phyloP scores from a whole-genome alignment of 2,329 filamentous ascomycete species.

The Xylariales sp. region DNA sequence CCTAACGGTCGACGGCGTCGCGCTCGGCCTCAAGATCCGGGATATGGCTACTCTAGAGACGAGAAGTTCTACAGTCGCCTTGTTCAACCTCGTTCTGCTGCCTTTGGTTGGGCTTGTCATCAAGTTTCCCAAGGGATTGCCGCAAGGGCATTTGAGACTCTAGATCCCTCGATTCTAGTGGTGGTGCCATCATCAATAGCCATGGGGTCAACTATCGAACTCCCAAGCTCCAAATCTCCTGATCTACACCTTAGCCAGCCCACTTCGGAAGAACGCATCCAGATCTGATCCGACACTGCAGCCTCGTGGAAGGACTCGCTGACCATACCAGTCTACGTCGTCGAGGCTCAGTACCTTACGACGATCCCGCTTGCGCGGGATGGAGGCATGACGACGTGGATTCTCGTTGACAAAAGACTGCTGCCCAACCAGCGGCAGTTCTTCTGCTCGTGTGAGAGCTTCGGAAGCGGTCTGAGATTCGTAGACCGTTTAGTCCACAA shows the following conservation, averaged over 20 bases:
- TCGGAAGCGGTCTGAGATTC: conserved; percentile 11
- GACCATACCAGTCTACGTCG: conserved; percentile 7
- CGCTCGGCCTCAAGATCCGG: too few species aligned
- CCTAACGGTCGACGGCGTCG: too few species aligned
- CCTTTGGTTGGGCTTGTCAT: too few species aligned
- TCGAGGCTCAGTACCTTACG: conserved; percentile 10
- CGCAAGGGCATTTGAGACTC: too few species aligned
- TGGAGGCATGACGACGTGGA: conserved; percentile 12
- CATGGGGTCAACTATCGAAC: conserved; percentile 1
- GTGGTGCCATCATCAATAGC: background rate
- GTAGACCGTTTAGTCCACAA: too few species aligned
- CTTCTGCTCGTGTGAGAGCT: conserved; percentile 15
- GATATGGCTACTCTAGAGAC: too few species aligned
- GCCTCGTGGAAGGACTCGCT: conserved; percentile 13
- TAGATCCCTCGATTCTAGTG: background rate
- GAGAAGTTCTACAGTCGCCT: too few species aligned
- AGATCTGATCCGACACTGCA: conserved; percentile 12
- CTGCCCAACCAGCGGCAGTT: conserved; percentile 8
- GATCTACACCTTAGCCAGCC: conserved; percentile 12
- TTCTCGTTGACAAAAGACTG: conserved; percentile 12
- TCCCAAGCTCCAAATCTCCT: conserved; percentile 8
- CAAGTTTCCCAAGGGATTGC: too few species aligned
- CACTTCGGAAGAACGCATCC: conserved; percentile 10
- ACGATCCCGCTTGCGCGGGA: conserved; percentile 11
- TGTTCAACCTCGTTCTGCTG: too few species aligned